These are phyloP conservation scores for Tuber calosporum DNA, from an alignment of 495 filamentous ascomycete species.

Conservation along the genomic window DNA sequence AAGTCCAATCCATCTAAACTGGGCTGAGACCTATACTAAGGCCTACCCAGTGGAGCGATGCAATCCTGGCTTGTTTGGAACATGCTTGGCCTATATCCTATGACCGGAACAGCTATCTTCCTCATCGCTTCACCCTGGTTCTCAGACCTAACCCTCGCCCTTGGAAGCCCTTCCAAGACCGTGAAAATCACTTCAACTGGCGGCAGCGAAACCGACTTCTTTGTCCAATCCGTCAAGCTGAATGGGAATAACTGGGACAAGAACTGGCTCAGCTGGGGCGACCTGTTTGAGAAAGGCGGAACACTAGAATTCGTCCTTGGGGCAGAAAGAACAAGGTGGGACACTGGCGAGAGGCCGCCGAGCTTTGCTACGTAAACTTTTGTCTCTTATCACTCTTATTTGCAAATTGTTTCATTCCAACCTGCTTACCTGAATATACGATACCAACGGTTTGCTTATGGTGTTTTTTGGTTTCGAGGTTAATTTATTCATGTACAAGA, in stretches of 20 bases:
- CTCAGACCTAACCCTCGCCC: slow-evolving; percentile 51
- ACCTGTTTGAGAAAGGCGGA: slow-evolving; percentile 58
- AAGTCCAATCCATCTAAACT: not conserved
- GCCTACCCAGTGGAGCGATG: slow-evolving; percentile 52
- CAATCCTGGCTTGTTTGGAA: slow-evolving; percentile 63
- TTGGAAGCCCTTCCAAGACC: slow-evolving; percentile 49
- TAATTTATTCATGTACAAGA: too few relatives aligned
- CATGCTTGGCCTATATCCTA: slow-evolving; percentile 63
- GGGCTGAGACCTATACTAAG: not conserved
- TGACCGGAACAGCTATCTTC: slow-evolving; percentile 60
- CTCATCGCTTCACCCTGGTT: slow-evolving; percentile 60
- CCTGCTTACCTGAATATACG: not conserved
- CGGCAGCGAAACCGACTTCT: slow-evolving; percentile 48
- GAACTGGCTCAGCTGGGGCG: slow-evolving; percentile 58
- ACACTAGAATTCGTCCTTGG: slow-evolving; percentile 59
- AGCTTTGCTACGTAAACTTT: slow-evolving; percentile 23
- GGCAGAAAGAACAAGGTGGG: slow-evolving; percentile 50
- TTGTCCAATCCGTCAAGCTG: slow-evolving; percentile 51
- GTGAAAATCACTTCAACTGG: slow-evolving; percentile 53
- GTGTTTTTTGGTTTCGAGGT: not conserved
- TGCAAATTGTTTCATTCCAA: not conserved
- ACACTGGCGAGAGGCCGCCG: slow-evolving; percentile 53
- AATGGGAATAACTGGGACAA: slow-evolving; percentile 51
- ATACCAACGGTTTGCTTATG: not conserved
- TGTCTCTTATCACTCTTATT: not conserved